Base-by-base conservation (phyloP, 106 monocot species). In the Dendrobium catenatum region DNA sequence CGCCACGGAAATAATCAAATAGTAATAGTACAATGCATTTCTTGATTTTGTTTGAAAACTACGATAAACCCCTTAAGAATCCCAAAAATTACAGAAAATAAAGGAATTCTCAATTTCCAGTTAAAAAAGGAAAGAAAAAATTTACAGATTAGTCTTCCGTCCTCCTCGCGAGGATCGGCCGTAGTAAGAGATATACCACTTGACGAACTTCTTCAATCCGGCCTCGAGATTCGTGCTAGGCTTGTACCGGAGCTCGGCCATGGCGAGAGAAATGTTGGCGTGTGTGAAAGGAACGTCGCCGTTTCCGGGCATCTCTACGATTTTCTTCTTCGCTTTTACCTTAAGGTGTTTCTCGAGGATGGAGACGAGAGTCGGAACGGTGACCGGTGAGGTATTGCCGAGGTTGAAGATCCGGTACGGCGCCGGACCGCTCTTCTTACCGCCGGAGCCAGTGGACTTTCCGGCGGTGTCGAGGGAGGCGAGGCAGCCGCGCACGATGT, bases 401-500 rank as follows among this genome's bases (percentile, higher is more conserved):
- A 83, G 54, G 26, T 83, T 83, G 73, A 83, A 83, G 54, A 83
- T 83, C 40, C 83, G 29, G 48, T 79, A 83, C 11, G 77, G 83
- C 5, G 83, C 83, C 29, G 78, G 55, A 4, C 79, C 79, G 18
- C 40, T 22, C 42, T 78, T 79, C 73, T 79, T 83, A 40, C 83
- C 83, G 1, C 83, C 83, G 26, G 49, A 47, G 2, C 79, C 79
- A 0, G 73, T 79, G 70, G 73, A 73, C 43, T 79, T 79, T 6
- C 42, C 48, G 22, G 83, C 79, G 9, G 89, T 89, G 80, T 86
- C 89, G 15, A 89, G 82, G 68, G 89, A 75, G 13, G 76, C 84
- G 72, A 89, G 42, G 64, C 89, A 89, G 54, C 89, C 89, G 26
- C 82, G 77, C 9, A 86, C 89, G 67, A 89, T 80, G 79, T 89